These are phyloP conservation scores for Pseudogymnoascus sp. DNA, from an alignment of 2,329 filamentous ascomycete genomes.

Conservation along the genomic window DNA sequence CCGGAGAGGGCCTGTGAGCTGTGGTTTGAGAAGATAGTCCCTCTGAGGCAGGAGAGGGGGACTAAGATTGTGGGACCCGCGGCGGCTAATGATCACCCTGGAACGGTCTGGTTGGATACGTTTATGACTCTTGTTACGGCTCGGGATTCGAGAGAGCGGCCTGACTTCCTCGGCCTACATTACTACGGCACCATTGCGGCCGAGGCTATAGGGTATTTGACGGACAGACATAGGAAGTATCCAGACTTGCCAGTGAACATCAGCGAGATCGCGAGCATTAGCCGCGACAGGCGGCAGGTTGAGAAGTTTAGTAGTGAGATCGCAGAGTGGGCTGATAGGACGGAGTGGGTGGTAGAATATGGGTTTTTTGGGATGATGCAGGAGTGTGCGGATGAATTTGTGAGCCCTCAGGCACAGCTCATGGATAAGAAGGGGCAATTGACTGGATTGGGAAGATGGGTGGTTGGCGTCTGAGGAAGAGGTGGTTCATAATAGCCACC, in stretches of 20 bases:
- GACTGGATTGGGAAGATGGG: slow-evolving; percentile 25
- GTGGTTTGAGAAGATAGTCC: slow-evolving; percentile 35
- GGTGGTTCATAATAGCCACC: slow-evolving; percentile 19
- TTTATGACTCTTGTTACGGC: slow-evolving; percentile 34
- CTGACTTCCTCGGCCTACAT: slow-evolving; percentile 38
- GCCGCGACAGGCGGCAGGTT: slow-evolving; percentile 32
- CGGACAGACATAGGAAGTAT: slow-evolving; percentile 32
- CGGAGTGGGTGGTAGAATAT: slow-evolving; percentile 37
- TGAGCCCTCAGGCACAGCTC: slow-evolving; percentile 40
- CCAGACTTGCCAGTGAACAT: slow-evolving; percentile 32
- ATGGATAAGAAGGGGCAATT: slow-evolving; percentile 37
- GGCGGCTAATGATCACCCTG: slow-evolving; percentile 33
- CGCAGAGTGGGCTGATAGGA: slow-evolving; percentile 37
- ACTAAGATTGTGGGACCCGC: slow-evolving; percentile 35
- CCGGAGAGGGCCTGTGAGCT: slow-evolving; percentile 31
- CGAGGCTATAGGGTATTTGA: slow-evolving; percentile 32
- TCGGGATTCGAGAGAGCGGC: slow-evolving; percentile 31
- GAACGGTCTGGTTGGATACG: slow-evolving; percentile 34
- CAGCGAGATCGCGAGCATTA: slow-evolving; percentile 37
- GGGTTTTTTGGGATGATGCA: slow-evolving; percentile 39
- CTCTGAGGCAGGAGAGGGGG: slow-evolving; percentile 27
- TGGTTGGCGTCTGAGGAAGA: slow-evolving; percentile 19
- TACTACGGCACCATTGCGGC: slow-evolving; percentile 34
- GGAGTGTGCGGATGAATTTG: slow-evolving; percentile 36
- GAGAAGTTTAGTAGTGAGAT: slow-evolving; percentile 33